Base-by-base conservation (phyloP, 2,329 filamentous ascomycete genomes). In the Coniochaeta sp. region DNA sequence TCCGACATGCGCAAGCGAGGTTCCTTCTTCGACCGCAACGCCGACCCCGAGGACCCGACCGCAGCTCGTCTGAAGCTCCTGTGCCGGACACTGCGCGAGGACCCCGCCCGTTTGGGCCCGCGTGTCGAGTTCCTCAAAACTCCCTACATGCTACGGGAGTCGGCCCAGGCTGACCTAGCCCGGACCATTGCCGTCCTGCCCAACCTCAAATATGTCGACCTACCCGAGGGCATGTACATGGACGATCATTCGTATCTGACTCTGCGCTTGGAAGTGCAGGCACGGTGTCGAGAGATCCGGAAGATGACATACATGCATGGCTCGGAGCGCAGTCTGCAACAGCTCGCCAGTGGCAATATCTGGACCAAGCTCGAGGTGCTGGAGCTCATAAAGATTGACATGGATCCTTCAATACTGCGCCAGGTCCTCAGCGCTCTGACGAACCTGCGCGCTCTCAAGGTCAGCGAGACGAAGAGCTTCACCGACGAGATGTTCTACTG, bases 81-180 rank as follows among this genome's bases (percentile, higher is more conserved):
- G 55, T 90, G 89, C 70, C 86, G 91, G 63, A 91, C 92, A 1
- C 85, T 97, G 57, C 86, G 92, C 64, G 89, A 93, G 57, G 88
- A 92, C 63, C 83, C 86, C 24, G 85, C 81, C 9, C 77, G 81
- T 28, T 77, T 96, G 54, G 91, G 88, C 36, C 78, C 82, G 60
- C 78, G 85, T 47, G 90, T 96, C 6, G 77, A 88, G 69, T 92
- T 88, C 67, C 80, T 98, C 68, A 96, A 96, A 78, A 87, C 91
- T 62, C 91, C 93, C 7, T 97, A 96, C 74, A 97, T 97, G 93
- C 88, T 93, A 59, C 87, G 93, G 61, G 91, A 97, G 76, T 90
- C 90, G 1, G 89, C 84, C 71, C 91, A 95, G 71, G 83, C 89
- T 59, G 90, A 93, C 64, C 83, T 97, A 57, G 93, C 93, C 11